phyloP scores from a whole-genome alignment of 164 flowering plant genomes.

The Stephania japonica region DNA sequence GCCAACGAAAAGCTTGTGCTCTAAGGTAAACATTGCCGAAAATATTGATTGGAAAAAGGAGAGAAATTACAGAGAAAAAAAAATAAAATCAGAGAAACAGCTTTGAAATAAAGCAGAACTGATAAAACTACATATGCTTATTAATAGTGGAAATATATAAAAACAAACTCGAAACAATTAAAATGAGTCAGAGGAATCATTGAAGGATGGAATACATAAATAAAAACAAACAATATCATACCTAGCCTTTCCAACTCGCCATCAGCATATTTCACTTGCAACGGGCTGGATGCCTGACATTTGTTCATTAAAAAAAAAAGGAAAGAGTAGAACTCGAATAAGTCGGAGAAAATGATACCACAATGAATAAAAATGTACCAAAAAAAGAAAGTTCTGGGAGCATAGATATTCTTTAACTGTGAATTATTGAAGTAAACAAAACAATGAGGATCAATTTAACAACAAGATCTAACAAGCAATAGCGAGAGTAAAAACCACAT shows the following conservation, averaged over 20 bases:
- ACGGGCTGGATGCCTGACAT: slow-evolving; percentile 89
- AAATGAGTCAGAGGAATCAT: slow-evolving; percentile 2
- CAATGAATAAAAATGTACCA: not conserved
- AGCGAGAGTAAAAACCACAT: not conserved
- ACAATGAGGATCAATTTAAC: not conserved
- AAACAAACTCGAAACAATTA: not conserved
- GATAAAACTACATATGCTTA: not conserved
- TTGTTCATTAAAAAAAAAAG: not conserved
- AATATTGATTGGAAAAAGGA: not conserved
- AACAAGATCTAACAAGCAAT: not conserved
- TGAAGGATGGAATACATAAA: slow-evolving; percentile 2
- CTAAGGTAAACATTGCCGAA: slow-evolving; percentile 30
- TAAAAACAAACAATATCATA: slow-evolving; percentile 21
- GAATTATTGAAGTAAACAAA: not conserved
- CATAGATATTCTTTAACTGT: not conserved
- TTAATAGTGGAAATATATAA: not conserved
- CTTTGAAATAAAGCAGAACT: slow-evolving; percentile 1
- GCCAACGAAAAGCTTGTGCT: slow-evolving; percentile 96
- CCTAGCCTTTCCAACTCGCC: slow-evolving; percentile 99
- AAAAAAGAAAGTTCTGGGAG: not conserved
- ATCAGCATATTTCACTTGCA: slow-evolving; percentile 99
- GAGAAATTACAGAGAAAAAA: not conserved
- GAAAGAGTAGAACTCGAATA: not conserved
- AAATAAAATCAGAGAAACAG: slow-evolving; percentile 1
- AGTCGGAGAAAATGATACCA: not conserved